Base-by-base conservation (phyloP, 768 basidiomycete genomes). In the Tylopilus balloui region DNA sequence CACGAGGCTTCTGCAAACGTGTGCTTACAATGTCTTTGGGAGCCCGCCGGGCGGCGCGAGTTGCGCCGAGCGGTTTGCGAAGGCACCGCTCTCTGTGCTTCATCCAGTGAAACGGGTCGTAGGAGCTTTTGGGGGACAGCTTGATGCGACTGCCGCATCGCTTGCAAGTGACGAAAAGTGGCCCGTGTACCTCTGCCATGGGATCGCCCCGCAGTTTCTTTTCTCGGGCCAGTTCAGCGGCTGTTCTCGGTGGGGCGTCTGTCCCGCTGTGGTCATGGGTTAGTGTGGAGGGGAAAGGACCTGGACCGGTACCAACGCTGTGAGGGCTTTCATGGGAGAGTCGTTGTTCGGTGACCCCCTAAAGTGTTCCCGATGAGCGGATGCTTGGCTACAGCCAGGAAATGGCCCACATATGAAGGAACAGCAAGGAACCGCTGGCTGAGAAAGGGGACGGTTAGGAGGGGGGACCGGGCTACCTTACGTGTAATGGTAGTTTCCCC, bases 81-180 rank as follows among this genome's bases (percentile, higher is more conserved):
- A 79, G 61, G 62, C 85, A 87, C 25, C 83, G 73, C 34, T 71
- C 71, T 27, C 79, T 73, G 58, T 87, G 85, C 54, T 77, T 81
- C 38, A 68, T 62, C 85, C 85, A 87, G 63, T 87, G 84, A 57
- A 77, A 78, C 25, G 75, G 73, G 57, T 87, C 85, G 56, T 76
- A 87, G 19, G 72, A 71, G 63, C 81, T 83, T 67, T 86, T 86
- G 27, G 72, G 64, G 14, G 84, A 86, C 23, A 87, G 77, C 62
- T 84, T 84, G 66, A 87, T 85, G 13, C 69, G 67, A 24, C 58
- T 66, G 31, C 73, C 70, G 64, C 85, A 87, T 45, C 73, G 73
- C 52, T 68, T 70, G 68, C 84, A 86, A 47, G 71, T 69, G 43
- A 83, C 78, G 45, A 71, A 71, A 23, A 73, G 69, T 6, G 79